phyloP scores from a whole-genome alignment of 108 stramenopile species.

The Skeletonema potamos region DNA sequence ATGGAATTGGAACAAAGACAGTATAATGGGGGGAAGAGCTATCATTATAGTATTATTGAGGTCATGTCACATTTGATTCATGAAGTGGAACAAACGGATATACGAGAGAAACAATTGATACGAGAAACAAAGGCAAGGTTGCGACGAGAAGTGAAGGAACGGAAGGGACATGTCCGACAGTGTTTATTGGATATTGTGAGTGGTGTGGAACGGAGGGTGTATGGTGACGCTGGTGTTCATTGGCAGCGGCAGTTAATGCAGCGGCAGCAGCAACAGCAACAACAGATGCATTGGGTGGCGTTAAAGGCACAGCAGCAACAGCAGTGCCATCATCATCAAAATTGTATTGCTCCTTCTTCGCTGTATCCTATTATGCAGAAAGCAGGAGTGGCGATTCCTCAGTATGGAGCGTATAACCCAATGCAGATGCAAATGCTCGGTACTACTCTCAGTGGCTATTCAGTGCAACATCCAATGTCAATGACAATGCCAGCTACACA shows the following conservation, averaged over 20 bases:
- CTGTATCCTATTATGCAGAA: no score
- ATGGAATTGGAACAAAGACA: conserved; percentile 7
- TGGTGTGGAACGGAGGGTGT: not conserved
- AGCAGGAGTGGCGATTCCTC: not conserved
- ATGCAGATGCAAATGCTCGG: not conserved
- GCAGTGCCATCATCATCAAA: not conserved
- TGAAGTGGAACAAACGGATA: conserved; percentile 2
- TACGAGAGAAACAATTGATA: not conserved
- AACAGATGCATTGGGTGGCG: conserved; percentile 1
- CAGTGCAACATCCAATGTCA: not conserved
- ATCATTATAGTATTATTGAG: conserved; percentile 28
- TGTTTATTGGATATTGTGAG: not conserved
- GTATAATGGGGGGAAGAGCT: not conserved
- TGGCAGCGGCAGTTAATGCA: no score
- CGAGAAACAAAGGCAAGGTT: not conserved
- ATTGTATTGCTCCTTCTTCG: not conserved
- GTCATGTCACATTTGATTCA: conserved; percentile 1
- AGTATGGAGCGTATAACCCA: not conserved
- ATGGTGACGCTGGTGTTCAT: not conserved
- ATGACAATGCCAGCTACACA: not conserved
- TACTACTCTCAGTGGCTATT: not conserved
- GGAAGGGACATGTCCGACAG: conserved; percentile 13
- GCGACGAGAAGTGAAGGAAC: conserved; percentile 5
- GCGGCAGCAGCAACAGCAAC: conserved; percentile 23
- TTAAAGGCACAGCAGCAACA: not conserved